A percentile compares a stretch with the other conserved stretches of the same genome.
These are phyloP conservation scores for Ilyonectria robusta DNA, from an alignment of 2,329 filamentous ascomycete genomes.

Conservation along the genomic window DNA sequence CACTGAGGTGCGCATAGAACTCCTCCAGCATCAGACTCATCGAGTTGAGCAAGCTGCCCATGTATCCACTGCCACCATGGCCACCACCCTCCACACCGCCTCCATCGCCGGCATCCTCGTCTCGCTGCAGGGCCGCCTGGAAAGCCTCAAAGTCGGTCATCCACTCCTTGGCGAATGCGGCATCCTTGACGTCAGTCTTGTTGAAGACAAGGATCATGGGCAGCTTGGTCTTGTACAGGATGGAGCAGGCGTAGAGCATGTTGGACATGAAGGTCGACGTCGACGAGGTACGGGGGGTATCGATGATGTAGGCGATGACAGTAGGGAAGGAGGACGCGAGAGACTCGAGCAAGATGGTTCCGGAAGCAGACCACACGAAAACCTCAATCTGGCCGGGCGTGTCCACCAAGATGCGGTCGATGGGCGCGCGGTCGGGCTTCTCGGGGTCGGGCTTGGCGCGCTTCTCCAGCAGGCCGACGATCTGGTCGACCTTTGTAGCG, in stretches of 20 bases:
- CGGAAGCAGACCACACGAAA: constrained; percentile 97
- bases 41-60: constrained; percentile 94
- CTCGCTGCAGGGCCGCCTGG: constrained; percentile 84
- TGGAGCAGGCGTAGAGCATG: constrained; percentile 99
- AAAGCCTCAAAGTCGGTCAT: constrained; percentile 99
- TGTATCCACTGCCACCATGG: constrained; percentile 89
- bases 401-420: constrained; percentile 91
- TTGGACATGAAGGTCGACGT: constrained; percentile 99
- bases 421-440: constrained; percentile 72
- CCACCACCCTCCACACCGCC: constrained; percentile 79
- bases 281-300: constrained; percentile 92
- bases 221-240: constrained; percentile 97
- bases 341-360: constrained; percentile 92
- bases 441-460: constrained; percentile 76
- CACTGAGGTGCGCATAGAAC: constrained; percentile 93
- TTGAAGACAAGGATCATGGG: constrained; percentile 99
- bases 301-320: constrained; percentile 96
- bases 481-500: constrained; percentile 97
- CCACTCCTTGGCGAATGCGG: constrained; percentile 95
- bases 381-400: constrained; percentile 99
- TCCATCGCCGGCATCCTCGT: constrained; percentile 84
- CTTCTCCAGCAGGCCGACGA: constrained; percentile 91
- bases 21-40: constrained; percentile 99
- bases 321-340: constrained; percentile 96
- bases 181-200: constrained; percentile 96